Evolutionary conservation across 169 alveolate genomes (phyloP), one percentile per base, ranked within the genome.

Genomic region (Theileria annulata): DNA sequence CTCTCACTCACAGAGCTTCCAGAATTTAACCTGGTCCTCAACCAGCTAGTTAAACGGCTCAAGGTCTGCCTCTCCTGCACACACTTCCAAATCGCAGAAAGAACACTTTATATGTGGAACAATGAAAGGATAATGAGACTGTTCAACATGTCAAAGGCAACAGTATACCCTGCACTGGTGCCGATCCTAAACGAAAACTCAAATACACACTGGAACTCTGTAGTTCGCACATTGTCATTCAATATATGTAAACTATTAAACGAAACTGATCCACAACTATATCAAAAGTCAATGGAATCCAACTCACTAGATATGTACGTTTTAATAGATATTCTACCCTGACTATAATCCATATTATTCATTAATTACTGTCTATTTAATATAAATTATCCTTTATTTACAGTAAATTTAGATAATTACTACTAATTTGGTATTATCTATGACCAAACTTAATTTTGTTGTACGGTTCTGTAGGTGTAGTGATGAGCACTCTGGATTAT

Each of bases 41-140:
- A 77, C 54, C 94, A 92, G 10, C 91, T 93, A 21, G 76, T 91
- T 23, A 79, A 82, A 30, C 90, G 94, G 54, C 71, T 93, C 15
- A 91, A 94, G 19, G 76, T 71, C 31, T 90, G 94, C 70, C 71
- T 86, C 9, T 75, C 75, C 66, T 87, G 92, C 31, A 78, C 92
- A n/a, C 95, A 91, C 68, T 87, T 87, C 74, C 94, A 94, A 80
- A 97, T 95, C 23, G 97, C 98, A 28, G 98, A 96, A 79, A 91
- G 98, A 25, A 94, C 94, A 17, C 85, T 96, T n/a, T 94, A 92
- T 78, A 79, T 95, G 60, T 95, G 98, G 98, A 95, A 95, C 85
- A 94, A 93, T 80, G 96, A 94, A 63, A 79, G 93, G 69, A 91
- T 95, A 51, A 95, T 91, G 31, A 91, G 93, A 37, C 92, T 92